Evolutionary conservation across 2,329 filamentous ascomycete genomes (phyloP), one percentile per base, ranked within the genome.

Genomic region (Pseudogymnoascus sp.): DNA sequence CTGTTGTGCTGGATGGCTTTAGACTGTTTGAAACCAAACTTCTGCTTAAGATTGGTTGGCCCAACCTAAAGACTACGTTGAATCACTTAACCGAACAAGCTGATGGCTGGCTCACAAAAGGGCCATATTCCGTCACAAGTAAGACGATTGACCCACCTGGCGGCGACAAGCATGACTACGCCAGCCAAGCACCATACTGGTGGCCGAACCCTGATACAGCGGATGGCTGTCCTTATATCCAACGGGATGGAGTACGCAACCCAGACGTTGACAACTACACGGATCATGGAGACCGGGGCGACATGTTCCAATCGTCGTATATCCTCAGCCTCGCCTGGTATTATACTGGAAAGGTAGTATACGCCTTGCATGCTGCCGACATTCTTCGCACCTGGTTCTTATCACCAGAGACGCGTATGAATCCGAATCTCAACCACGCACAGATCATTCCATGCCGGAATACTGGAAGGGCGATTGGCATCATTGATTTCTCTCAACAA

Each of bases 361-460:
- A 72, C 59, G 66, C 68, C 1, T 21, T 29, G 19, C 69, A 72
- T 49, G 69, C 70, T 1, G 62, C 62, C 1, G 38, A 63, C 6
- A 69, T 72, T 33, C 62, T 71, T 3, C 64, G 66, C 10, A 72
- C 68, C 1, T 71, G 69, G 69, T 72, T 72, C 39, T 35, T 72
- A 19, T 49, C 63, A 3, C 55, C 65, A 1, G 61, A 59, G 2
- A 71, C 70, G 4, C 63, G 63, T 21, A 72, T 72, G 70, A 68
- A 66, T 19, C 69, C 69, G 2, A 69, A 71, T 59, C 66, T 72
- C 6, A 64, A 70, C 55, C 69, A 70, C 43, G 64, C 66, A 1
- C 64, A 66, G 61, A 63, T 68, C 29, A 67, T 68, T 41, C 69
- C 69, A 1, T 33, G 63, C 10, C 6, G 16, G 14, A 63, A 64